phyloP scores from a whole-genome alignment of 176 grass and related monocot genomes.

The Miscanthus lutarioriparius region DNA sequence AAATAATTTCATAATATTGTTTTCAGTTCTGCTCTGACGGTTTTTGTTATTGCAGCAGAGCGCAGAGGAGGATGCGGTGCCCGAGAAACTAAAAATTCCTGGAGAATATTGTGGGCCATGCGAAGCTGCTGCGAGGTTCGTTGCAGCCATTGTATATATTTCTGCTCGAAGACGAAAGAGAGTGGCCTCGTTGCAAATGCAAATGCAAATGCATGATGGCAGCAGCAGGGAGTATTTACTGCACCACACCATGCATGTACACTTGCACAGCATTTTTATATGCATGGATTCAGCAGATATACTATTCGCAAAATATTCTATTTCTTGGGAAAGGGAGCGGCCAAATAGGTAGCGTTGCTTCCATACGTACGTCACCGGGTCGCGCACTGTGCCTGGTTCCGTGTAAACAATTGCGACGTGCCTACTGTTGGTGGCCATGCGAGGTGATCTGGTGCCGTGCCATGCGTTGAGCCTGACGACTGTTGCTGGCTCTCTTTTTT shows the following conservation, averaged over 20 bases:
- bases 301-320: neutral
- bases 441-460: neutral
- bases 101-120: slow-evolving; percentile 33
- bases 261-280: neutral
- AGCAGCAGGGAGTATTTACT: neutral
- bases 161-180: no score
- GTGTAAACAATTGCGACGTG: slow-evolving; percentile 39
- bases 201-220: neutral
- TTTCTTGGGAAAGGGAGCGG: neutral
- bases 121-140: slow-evolving; percentile 16
- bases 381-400: slow-evolving; percentile 30
- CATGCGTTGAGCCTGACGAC: neutral
- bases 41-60: neutral
- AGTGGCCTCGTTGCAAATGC: neutral
- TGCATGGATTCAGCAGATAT: neutral
- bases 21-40: neutral
- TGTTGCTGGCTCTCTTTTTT: neutral
- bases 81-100: slow-evolving; percentile 43
- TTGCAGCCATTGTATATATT: slow-evolving; percentile 29
- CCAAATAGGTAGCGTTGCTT: slow-evolving; percentile 19
- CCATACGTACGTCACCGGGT: slow-evolving; percentile 6
- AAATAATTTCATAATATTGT: no score
- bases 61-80: neutral
- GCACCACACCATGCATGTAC: no score
- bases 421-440: neutral